Evolutionary conservation across 1,284 basidiomycete species (phyloP), one percentile per base, ranked within the genome.

Genomic region (Porodaedalea pini): DNA sequence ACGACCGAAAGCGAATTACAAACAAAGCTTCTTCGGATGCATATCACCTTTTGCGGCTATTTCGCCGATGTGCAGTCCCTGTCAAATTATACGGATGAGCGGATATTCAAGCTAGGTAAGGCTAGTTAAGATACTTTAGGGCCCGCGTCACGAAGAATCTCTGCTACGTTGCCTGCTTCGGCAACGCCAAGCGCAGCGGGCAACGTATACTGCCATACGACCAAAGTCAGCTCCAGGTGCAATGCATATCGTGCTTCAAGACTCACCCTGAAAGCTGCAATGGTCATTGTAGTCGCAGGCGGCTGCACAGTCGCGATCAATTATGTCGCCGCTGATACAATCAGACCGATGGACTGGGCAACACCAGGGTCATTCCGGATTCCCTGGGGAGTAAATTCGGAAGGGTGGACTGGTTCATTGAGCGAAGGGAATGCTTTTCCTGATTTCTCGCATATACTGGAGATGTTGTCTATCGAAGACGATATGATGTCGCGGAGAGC

Each of bases 141-240:
- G 0, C 73, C 73, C 10, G 71, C 71, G 27, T 70, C 71, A 10
- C 70, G 63, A 17, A 75, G 60, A 11, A 73, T 73, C 62, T 75
- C 73, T 3, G 66, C 60, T 10, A 73, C 69, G 56, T 74, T 66
- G 1, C 67, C 66, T 36, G 68, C 67, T 25, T 68, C 61, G 2
- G 66, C 71, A 21, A 70, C 64, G 1, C 68, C 57, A 4, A 72
- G 36, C 2, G 64, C 65, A 10, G 67, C 56, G 4, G 69, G 40
- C 21, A 58, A 27, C 19, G 45, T 40, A 39, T 34, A 58, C 57
- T 58, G n/a, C n/a, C 8, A 17, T 3, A 2, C 10, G 25, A 27
- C 23, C 13, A 25, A 27, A 45, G 43, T 25, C 54, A 19, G 37
- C 31, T 15, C 54, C 54, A 23, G 48, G 54, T 13, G 54, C 29